Conservation (phyloP, 2,329 filamentous ascomycete species). For the Diplodia seriata region DNA sequence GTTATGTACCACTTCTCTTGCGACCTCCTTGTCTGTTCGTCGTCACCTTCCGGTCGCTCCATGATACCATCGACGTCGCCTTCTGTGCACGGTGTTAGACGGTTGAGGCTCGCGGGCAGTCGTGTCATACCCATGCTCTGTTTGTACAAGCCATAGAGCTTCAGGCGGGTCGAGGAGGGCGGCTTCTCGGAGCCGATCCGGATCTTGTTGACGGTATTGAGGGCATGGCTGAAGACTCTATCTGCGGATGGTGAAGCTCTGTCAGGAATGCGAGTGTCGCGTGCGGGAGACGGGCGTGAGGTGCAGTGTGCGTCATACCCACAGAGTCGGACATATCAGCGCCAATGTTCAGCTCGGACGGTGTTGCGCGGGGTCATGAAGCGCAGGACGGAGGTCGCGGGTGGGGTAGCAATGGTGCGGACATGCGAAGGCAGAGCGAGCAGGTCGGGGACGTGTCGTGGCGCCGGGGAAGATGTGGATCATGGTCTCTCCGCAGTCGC, state of each 20-base stretch:
- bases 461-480: conserved; percentile 28
- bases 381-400: conserved; percentile 1
- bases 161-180: conserved; percentile 81
- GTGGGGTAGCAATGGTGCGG: conserved; percentile 1
- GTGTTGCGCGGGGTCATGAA: conserved; percentile 27
- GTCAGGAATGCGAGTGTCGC: conserved; percentile 12
- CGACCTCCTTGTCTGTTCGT: conserved; percentile 60
- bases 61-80: conserved; percentile 95
- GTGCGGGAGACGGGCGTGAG: conserved; percentile 1
- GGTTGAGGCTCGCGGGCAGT: conserved; percentile 18
- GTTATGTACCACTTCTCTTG: conserved; percentile 69
- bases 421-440: conserved; percentile 19
- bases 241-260: conserved; percentile 61
- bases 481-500: conserved; percentile 27
- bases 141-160: conserved; percentile 97
- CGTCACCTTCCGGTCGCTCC: conserved; percentile 71
- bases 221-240: conserved; percentile 97
- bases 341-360: conserved; percentile 25
- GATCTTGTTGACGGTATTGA: conserved; percentile 98
- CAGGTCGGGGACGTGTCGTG: conserved; percentile 12
- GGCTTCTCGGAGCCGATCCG: conserved; percentile 91
- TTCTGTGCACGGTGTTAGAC: conserved; percentile 58
- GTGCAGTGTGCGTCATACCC: conserved; percentile 25
- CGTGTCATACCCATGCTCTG: conserved; percentile 80
- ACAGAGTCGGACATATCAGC: conserved; percentile 34